These are phyloP conservation scores for Wickerhamiella cacticola DNA, from an alignment of 805 yeast species.

Conservation along the genomic window DNA sequence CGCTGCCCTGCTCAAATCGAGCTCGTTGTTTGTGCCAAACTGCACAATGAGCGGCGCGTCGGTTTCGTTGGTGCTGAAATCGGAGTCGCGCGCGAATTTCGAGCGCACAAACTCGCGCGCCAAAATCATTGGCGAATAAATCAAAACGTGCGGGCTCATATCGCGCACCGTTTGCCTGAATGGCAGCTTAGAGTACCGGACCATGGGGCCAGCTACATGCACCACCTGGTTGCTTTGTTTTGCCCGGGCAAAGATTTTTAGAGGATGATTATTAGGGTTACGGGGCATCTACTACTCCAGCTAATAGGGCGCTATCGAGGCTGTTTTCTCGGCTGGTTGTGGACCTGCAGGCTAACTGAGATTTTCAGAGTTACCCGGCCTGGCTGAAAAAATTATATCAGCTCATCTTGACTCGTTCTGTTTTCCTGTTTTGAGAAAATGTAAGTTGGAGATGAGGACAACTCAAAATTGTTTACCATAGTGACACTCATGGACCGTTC, in stretches of 20 bases:
- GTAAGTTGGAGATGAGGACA: slow-evolving; percentile 20
- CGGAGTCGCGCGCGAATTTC: slow-evolving; percentile 64
- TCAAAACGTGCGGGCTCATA: slow-evolving; percentile 58
- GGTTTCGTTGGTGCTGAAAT: slow-evolving; percentile 62
- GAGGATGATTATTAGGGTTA: slow-evolving; percentile 40
- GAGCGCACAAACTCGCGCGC: slow-evolving; percentile 91
- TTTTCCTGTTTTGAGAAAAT: not conserved
- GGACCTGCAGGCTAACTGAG: not conserved
- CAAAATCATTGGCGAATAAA: slow-evolving; percentile 90
- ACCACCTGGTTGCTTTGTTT: slow-evolving; percentile 41
- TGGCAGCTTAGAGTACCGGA: slow-evolving; percentile 85
- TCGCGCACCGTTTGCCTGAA: slow-evolving; percentile 70
- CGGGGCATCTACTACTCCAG: no score
- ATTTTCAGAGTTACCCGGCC: slow-evolving; percentile 10
- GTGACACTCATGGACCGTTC: slow-evolving; percentile 12
- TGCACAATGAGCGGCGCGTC: slow-evolving; percentile 76
- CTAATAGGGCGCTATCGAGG: not conserved
- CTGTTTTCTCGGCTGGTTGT: not conserved
- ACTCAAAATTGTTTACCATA: slow-evolving; percentile 12
- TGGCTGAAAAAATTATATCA: not conserved
- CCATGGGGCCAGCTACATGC: slow-evolving; percentile 88
- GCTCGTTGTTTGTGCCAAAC: slow-evolving; percentile 76
- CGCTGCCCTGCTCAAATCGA: slow-evolving; percentile 69
- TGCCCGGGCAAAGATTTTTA: slow-evolving; percentile 40
- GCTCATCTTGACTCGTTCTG: no score